Base-by-base conservation (phyloP, 306 rosid species). In the Gleditsia sinensis region DNA sequence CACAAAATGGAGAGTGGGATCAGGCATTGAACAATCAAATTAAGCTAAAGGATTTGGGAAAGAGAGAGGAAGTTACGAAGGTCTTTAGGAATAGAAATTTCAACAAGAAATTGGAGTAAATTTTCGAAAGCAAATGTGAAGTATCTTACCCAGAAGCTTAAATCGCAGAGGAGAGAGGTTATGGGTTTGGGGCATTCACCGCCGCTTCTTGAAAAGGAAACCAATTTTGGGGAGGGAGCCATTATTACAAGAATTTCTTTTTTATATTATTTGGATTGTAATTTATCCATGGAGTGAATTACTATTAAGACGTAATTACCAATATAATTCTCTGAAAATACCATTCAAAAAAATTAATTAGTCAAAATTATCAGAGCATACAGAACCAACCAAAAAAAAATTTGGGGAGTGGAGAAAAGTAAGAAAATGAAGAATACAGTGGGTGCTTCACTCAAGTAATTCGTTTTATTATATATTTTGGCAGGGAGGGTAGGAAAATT, bases 1-100 rank as follows among this genome's bases (percentile, higher is more conserved):
- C 58, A 72, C 54, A 11, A 23, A 61, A 74, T 65, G 57, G 11
- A 77, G 58, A 75, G 59, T 23, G 49, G 17, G 43, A 77, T 14
- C 68, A 36, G 12, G 25, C 4, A 57, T 19, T 5, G 4, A 17
- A 21, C 34, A 43, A 58, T 7, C 14, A 74, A 46, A 5, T 17
- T 40, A 43, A 36, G 34, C 60, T 12, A 21, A 67, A 20, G 10
- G 43, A 2, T 20, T 53, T 25, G 6, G 2, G 25, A 40, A 59
- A 55, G 57, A 17, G 30, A 64, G 32, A 76, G 17, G 33, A 66
- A 59, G 66, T 56, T 46, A 70, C 69, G 28, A n/a, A n/a, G n/a
- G n/a, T n/a, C 4, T 50, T 77, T n/a, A n/a, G n/a, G n/a, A n/a
- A n/a, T n/a, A n/a, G 76, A 72, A 59, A 77, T 66, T 72, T 77